These are phyloP conservation scores for Botrytis paeoniae DNA, from an alignment of 2,329 filamentous ascomycete genomes.

Conservation along the genomic window DNA sequence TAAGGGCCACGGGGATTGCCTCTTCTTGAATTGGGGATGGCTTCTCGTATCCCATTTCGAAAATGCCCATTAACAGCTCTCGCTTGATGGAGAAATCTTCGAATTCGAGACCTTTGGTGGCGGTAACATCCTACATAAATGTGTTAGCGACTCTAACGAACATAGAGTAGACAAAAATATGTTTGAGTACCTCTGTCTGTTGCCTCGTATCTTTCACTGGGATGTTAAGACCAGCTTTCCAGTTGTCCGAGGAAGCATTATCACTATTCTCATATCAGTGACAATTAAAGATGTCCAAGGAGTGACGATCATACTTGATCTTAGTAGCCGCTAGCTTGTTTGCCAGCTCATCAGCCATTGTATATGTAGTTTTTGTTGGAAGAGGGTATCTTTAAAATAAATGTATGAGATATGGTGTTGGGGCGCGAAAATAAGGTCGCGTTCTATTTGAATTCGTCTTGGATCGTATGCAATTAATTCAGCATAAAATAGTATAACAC, in stretches of 20 bases:
- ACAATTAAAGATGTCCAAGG: not conserved
- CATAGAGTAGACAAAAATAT: not conserved
- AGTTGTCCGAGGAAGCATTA: slow-evolving; percentile 52
- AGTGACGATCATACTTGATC: slow-evolving; percentile 41
- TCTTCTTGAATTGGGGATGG: slow-evolving; percentile 99
- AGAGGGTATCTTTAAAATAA: slow-evolving; percentile 2
- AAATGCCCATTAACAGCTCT: slow-evolving; percentile 97
- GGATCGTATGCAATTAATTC: slow-evolving; percentile 8
- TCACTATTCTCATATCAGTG: slow-evolving; percentile 20
- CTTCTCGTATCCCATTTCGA: slow-evolving; percentile 98
- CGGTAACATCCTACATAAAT: slow-evolving; percentile 79
- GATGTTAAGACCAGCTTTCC: slow-evolving; percentile 70
- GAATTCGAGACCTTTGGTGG: slow-evolving; percentile 95
- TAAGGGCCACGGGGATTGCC: slow-evolving; percentile 93
- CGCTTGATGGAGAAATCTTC: slow-evolving; percentile 96
- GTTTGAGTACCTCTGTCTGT: slow-evolving; percentile 67
- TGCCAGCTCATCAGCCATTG: slow-evolving; percentile 48
- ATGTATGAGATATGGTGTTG: slow-evolving; percentile 5
- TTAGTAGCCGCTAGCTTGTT: slow-evolving; percentile 56
- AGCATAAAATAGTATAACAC: slow-evolving; percentile 19
- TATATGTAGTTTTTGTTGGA: slow-evolving; percentile 16
- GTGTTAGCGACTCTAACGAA: slow-evolving; percentile 22
- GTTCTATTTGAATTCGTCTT: slow-evolving; percentile 19
- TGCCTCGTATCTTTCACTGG: slow-evolving; percentile 72
- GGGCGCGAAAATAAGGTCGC: slow-evolving; percentile 14